A percentile compares a stretch with the other conserved stretches of the same genome.
These are phyloP conservation scores for Saccharomyces hybrid DNA, from an alignment of 1,139 yeast genomes.

Conservation along the genomic window DNA sequence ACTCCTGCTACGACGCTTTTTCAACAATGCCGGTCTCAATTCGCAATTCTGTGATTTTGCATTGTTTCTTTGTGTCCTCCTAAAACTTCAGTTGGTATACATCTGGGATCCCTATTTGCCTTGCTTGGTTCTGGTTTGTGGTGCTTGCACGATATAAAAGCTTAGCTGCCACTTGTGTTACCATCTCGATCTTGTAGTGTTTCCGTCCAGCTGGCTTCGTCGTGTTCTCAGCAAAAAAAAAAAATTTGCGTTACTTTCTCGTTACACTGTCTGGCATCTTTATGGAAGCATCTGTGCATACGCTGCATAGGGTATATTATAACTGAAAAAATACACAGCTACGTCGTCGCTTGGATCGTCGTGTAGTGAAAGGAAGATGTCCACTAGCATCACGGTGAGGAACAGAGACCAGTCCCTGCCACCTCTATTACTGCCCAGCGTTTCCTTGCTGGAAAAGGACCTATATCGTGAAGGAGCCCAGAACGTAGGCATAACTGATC, in stretches of 20 bases:
- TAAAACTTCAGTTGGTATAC: too few species aligned
- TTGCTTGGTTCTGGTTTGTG: too few species aligned
- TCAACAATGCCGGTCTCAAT: background rate
- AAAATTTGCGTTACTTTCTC: too few species aligned
- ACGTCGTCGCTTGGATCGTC: background rate
- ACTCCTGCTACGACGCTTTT: constrained; percentile 1
- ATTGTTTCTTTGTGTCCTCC: background rate
- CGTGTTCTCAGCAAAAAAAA: too few species aligned
- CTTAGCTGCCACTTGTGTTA: too few species aligned
- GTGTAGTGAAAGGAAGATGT: constrained; percentile 6
- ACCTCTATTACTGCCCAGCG: constrained; percentile 26
- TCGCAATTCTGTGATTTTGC: background rate
- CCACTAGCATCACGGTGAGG: constrained; percentile 21
- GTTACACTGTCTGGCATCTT: background rate
- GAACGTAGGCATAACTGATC: background rate
- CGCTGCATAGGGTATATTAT: background rate
- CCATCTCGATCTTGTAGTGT: too few species aligned
- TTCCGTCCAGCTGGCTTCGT: too few species aligned
- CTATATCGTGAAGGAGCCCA: constrained; percentile 1
- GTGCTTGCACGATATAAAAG: too few species aligned
- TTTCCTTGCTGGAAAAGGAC: constrained; percentile 2
- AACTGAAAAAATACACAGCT: background rate
- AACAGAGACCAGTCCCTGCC: constrained; percentile 25
- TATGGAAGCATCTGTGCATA: background rate
- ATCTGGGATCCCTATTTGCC: too few species aligned